Percentiles rank a stretch among this genome's conserved stretches.
These are phyloP conservation scores for Reutealis trisperma DNA, from an alignment of 345 rosid genomes.

Conservation along the genomic window DNA sequence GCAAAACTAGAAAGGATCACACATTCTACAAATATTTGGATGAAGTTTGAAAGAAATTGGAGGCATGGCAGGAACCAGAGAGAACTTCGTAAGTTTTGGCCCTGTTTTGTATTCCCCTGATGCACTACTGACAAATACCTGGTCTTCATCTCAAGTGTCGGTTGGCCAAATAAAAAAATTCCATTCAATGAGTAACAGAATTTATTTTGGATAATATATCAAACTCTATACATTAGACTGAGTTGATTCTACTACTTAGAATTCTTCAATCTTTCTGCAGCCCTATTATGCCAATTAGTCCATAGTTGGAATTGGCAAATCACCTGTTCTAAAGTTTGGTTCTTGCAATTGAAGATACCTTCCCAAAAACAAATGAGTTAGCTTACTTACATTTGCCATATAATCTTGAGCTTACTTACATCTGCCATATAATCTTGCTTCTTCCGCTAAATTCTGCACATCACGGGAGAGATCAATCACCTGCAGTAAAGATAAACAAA, in stretches of 20 bases:
- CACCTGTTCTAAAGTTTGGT: not conserved
- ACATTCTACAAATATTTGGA: slow-evolving; percentile 36
- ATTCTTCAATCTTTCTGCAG: not conserved
- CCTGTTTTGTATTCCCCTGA: not conserved
- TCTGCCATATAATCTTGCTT: not conserved
- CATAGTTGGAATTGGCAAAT: not conserved
- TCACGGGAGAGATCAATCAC: slow-evolving; percentile 3
- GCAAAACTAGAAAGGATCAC: slow-evolving; percentile 49
- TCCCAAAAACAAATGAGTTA: not conserved
- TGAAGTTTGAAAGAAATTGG: slow-evolving; percentile 28
- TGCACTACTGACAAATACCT: not conserved
- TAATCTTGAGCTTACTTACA: not conserved
- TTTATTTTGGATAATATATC: not conserved
- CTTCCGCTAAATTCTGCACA: not conserved
- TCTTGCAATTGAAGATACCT: not conserved
- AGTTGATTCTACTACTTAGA: not conserved
- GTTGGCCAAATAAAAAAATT: not conserved
- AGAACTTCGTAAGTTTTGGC: not conserved
- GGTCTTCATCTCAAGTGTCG: not conserved
- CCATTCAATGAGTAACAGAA: not conserved
- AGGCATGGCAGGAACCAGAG: slow-evolving; percentile 3
- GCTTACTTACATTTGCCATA: not conserved
- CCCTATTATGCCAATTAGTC: not conserved
- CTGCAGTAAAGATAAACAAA: not conserved
- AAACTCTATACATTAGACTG: not conserved